Conservation (phyloP, 1,284 basidiomycete genomes). For the Sporisorium scitamineum region DNA sequence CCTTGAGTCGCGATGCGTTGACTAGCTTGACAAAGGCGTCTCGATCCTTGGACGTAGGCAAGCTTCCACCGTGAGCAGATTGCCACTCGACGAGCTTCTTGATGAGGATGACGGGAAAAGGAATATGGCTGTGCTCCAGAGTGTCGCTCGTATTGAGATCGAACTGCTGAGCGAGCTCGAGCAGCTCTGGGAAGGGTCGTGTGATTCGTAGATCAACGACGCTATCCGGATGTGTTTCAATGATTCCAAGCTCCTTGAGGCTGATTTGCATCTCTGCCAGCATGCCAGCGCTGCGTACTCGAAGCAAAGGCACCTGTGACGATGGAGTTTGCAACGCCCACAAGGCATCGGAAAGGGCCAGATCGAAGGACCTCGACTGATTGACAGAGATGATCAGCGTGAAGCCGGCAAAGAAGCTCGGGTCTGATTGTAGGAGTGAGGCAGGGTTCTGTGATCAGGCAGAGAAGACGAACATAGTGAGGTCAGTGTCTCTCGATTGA, state of each 20-base stretch:
- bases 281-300: conserved; percentile 57
- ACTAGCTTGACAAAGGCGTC: conserved; percentile 81
- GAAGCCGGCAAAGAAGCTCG: conserved; percentile 74
- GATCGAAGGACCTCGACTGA: conserved; percentile 54
- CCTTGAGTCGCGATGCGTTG: conserved; percentile 72
- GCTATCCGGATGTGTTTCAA: conserved; percentile 91
- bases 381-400: conserved; percentile 83
- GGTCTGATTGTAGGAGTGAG: conserved; percentile 74
- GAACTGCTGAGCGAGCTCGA: conserved; percentile 45
- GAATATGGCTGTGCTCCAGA: conserved; percentile 61
- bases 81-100: conserved; percentile 86
- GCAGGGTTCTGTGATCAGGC: conserved; percentile 11
- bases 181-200: conserved; percentile 80
- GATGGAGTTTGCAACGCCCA: conserved; percentile 52
- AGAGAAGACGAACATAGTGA: neutral
- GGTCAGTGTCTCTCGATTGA: neutral
- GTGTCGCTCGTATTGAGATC: conserved; percentile 55
- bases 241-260: conserved; percentile 72
- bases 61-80: conserved; percentile 46
- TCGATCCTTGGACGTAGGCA: conserved; percentile 78
- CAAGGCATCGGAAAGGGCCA: conserved; percentile 50
- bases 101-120: conserved; percentile 71
- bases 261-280: conserved; percentile 58
- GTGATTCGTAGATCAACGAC: conserved; percentile 79
- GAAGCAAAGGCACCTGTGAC: conserved; percentile 57